These are phyloP conservation scores for Gryganskiella cystojenkinii DNA, from an alignment of 192 early-diverging fungal species.

Conservation along the genomic window DNA sequence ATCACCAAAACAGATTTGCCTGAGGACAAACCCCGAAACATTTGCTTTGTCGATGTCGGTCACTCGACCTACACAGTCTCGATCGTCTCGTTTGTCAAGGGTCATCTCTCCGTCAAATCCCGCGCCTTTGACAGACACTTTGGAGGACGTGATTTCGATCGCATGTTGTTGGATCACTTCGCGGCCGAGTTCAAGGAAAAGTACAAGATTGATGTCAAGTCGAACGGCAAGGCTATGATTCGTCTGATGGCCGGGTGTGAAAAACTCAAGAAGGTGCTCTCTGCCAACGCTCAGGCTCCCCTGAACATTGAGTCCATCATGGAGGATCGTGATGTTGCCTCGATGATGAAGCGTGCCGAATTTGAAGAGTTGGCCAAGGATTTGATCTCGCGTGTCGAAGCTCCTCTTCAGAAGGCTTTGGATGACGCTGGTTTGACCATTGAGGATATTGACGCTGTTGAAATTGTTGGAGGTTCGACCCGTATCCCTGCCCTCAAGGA, in stretches of 20 bases:
- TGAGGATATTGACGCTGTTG: constrained; percentile 94
- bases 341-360: constrained; percentile 86
- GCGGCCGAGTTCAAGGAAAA: constrained; percentile 91
- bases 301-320: constrained; percentile 97
- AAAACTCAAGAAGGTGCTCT: constrained; percentile 97
- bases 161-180: constrained; percentile 88
- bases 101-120: constrained; percentile 92
- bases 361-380: constrained; percentile 87
- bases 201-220: constrained; percentile 94
- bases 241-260: constrained; percentile 91
- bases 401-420: constrained; percentile 82
- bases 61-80: constrained; percentile 89
- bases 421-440: constrained; percentile 76
- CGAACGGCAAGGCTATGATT: constrained; percentile 91
- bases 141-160: constrained; percentile 97
- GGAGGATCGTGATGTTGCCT: constrained; percentile 95
- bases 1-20: constrained; percentile 98
- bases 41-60: constrained; percentile 96
- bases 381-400: constrained; percentile 76
- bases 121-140: constrained; percentile 94
- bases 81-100: constrained; percentile 94
- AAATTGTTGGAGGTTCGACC: constrained; percentile 93
- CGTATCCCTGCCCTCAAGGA: constrained; percentile 96
- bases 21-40: constrained; percentile 92
- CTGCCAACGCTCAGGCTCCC: constrained; percentile 90